Conservation (phyloP, 176 grass and related monocot species). For the Rhynchospora breviuscula region DNA sequence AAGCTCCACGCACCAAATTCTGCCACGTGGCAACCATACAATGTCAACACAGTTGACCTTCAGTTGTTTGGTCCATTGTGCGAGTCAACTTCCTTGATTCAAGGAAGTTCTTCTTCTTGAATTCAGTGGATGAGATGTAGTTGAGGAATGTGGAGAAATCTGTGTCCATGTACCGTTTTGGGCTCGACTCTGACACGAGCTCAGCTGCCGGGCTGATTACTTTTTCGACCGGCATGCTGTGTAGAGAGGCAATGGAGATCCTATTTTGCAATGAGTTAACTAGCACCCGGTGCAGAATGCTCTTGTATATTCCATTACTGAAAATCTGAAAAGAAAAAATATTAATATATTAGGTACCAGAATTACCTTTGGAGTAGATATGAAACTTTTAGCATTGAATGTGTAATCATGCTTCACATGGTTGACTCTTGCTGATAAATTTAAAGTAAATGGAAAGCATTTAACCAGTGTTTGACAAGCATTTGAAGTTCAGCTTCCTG, state of each 20-base stretch:
- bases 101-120: constrained; percentile 81
- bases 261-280: constrained; percentile 53
- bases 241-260: constrained; percentile 79
- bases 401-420: no score
- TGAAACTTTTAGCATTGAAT: neutral
- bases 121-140: constrained; percentile 56
- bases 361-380: neutral
- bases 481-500: neutral
- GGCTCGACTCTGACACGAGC: constrained; percentile 32
- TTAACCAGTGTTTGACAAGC: no score
- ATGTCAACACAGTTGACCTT: constrained; percentile 14
- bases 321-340: constrained; percentile 49
- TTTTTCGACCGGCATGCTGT: constrained; percentile 51
- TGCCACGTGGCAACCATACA: neutral
- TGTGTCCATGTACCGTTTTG: constrained; percentile 66
- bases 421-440: no score
- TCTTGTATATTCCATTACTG: constrained; percentile 82
- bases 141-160: constrained; percentile 72
- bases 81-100: constrained; percentile 61
- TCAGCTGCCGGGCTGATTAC: constrained; percentile 46
- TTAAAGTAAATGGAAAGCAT: neutral
- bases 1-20: neutral
- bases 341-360: neutral
- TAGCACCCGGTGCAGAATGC: constrained; percentile 71
- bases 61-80: constrained; percentile 3